Conservation (phyloP, 2,329 filamentous ascomycete species). For the Colletotrichum echinochloae region DNA sequence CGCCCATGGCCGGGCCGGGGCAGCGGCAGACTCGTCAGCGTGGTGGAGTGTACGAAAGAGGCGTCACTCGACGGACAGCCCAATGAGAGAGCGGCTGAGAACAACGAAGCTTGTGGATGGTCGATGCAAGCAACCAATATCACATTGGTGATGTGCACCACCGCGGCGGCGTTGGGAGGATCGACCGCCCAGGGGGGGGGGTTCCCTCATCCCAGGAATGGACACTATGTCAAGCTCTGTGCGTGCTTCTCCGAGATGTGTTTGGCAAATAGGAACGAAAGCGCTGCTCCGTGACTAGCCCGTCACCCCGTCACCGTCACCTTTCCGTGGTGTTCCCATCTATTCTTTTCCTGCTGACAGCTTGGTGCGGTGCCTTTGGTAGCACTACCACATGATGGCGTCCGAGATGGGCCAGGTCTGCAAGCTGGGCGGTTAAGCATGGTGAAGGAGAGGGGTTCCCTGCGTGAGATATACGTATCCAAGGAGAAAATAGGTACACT, state of each 20-base stretch:
- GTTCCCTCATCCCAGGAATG: conserved; percentile 28
- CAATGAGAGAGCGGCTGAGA: conserved; percentile 34
- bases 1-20: conserved; percentile 38
- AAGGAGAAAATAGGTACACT: conserved; percentile 35
- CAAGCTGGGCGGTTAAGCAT: conserved; percentile 41
- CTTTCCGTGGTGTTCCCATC: conserved; percentile 20
- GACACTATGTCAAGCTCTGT: conserved; percentile 9
- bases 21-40: conserved; percentile 28
- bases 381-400: conserved; percentile 31
- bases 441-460: conserved; percentile 37
- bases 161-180: conserved; percentile 27
- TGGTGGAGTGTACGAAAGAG: conserved; percentile 33
- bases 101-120: conserved; percentile 38
- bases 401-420: conserved; percentile 37
- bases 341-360: conserved; percentile 27
- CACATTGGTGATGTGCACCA: conserved; percentile 40
- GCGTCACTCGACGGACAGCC: conserved; percentile 33
- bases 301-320: conserved; percentile 21
- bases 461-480: not conserved
- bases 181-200: conserved; percentile 25
- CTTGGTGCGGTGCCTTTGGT: conserved; percentile 30
- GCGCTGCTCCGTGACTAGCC: not conserved
- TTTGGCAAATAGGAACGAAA: conserved; percentile 33
- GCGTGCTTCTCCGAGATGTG: conserved; percentile 19
- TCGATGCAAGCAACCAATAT: conserved; percentile 40